Evolutionary conservation across 139 green algal species (phyloP), one percentile per base, ranked within the genome.

Genomic region (Chlamydomonas incerta): DNA sequence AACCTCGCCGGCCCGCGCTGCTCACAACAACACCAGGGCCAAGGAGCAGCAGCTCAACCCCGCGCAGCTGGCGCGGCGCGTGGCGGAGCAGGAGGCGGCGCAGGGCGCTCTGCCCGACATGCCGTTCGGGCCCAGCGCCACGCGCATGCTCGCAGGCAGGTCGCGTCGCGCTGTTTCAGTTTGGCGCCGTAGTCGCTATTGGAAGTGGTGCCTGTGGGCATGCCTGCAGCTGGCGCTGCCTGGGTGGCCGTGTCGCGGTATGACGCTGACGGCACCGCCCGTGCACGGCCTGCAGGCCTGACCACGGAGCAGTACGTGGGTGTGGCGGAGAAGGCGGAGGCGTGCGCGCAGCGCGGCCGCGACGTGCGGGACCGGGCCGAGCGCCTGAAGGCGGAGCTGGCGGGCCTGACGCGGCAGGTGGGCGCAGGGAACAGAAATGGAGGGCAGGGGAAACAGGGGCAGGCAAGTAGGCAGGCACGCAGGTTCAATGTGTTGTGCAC

Each of bases 1-100:
- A n/a, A n/a, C n/a, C n/a, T n/a, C n/a, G n/a, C n/a, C n/a, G n/a
- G n/a, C n/a, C n/a, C n/a, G n/a, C n/a, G n/a, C n/a, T n/a, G n/a
- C n/a, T n/a, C n/a, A n/a, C 41, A 50, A 50, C 41, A 50, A 13
- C 41, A 50, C 41, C 57, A 85, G 65, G 79, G 79, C 79, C 47
- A 76, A 74, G 63, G 63, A 83, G 46, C 77, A 83, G 46, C 77
- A 83, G 77, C 77, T 83, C 10, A 34, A 47, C n/a, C 63, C 77
- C 17, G 77, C 63, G 23, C 62, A 85, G 47, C 79, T 85, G 15
- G 21, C 47, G 0, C 47, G 31, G 1, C 18, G 31, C 26, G 50
- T 85, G n/a, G 31, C 65, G 14, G 66, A 67, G 66, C 79, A 85
- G 79, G n/a, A 68, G 47, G 79, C 47, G 5, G 24, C n/a, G 50